Base-by-base conservation (phyloP, 1,139 yeast species). In the Diutina neorugosa region DNA sequence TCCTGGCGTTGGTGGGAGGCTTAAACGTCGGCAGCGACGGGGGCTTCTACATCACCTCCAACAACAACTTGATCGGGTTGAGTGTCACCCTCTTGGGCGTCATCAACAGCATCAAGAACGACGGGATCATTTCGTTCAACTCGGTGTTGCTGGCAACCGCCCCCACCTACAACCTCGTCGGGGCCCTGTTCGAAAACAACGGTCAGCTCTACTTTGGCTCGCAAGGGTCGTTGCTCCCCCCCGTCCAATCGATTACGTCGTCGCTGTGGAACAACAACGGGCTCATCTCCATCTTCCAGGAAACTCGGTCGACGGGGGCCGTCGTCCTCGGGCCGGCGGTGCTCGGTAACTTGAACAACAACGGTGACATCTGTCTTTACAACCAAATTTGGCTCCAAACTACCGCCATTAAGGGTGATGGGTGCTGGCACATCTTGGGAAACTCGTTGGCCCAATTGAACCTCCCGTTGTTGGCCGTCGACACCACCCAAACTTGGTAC, bases 321-420 rank as follows among this genome's bases (percentile, higher is more conserved):
- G 50, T 46, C 23, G 18, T 11, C 27, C 50, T 46, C 27, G 50
- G 50, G 16, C 21, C 37, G 3, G 43, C 20, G 3, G 20, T 40
- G 18, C 21, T 27, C 18, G 34, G 16, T 4, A 11, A n/a, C 16
- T 23, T 46, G 50, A 46, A 34, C 21, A 46, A 46, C 31, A 27
- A 46, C 21, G 50, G 50, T n/a, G 50, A 46, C 27, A 46, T 46
- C 16, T 46, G 50, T 27, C 27, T 46, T 41, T 46, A 46, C 21
- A 46, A 46, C 27, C n/a, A 16, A 4, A 16, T 46, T n/a, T 46
- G 27, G 20, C 18, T 18, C 20, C 50, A 46, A 27, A 46, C 50
- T 3, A 46, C 50, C 21, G 11, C 40, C 16, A 46, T 46, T 16
- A 27, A 23, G 25, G 50, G 50, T 25, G 8, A n/a, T 16, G 50